phyloP scores from a whole-genome alignment of 148 eudicot genomes.

The Nyssa sinensis region DNA sequence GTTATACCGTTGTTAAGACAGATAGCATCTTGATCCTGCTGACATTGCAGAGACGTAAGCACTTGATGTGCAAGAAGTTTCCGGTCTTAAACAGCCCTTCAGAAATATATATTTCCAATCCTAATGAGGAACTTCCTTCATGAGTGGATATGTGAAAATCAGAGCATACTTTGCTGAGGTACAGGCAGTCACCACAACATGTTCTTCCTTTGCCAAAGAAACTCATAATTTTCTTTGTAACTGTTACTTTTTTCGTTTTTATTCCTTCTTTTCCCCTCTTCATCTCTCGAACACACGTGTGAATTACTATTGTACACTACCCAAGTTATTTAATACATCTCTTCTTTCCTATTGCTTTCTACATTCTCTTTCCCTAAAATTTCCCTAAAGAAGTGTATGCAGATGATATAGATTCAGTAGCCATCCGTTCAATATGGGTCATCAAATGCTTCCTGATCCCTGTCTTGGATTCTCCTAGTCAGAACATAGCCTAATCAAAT shows the following conservation, averaged over 20 bases:
- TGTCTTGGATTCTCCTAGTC: background rate
- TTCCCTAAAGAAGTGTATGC: no score
- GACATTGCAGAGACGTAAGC: conserved; percentile 78
- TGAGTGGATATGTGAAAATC: background rate
- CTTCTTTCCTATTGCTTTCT: no score
- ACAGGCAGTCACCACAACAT: background rate
- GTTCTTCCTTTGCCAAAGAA: background rate
- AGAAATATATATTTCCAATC: conserved; percentile 10
- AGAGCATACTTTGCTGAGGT: conserved; percentile 9
- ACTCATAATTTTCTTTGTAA: background rate
- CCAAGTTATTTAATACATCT: background rate
- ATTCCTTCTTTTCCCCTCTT: background rate
- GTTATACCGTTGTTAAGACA: conserved; percentile 71
- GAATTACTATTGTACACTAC: background rate
- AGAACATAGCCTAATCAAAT: background rate
- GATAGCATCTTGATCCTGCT: conserved; percentile 69
- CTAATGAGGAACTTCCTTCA: conserved; percentile 21
- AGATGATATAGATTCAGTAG: no score
- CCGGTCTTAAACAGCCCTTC: conserved; percentile 27
- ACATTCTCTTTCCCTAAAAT: background rate
- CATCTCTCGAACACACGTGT: background rate
- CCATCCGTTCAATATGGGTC: background rate
- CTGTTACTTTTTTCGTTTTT: background rate
- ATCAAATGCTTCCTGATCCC: no score
- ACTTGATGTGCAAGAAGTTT: conserved; percentile 86